A percentile compares a stretch with the other conserved stretches of the same genome.
Evolutionary conservation across 1,284 basidiomycete species (phyloP).

Genomic region (Hemileia vastatrix): DNA sequence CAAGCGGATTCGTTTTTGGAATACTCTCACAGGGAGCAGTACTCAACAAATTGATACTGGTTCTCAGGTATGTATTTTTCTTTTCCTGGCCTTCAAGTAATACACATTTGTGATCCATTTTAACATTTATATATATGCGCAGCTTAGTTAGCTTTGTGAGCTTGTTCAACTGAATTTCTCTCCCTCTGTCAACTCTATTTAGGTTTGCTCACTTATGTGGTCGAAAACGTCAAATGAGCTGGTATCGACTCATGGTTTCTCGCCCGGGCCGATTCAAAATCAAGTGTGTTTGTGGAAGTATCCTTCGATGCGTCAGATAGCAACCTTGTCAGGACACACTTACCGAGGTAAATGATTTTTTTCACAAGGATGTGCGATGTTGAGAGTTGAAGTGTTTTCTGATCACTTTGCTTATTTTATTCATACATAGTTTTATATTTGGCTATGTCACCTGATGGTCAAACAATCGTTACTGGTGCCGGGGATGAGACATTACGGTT

Average conservation of each 20-base stretch:
- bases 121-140: not conserved
- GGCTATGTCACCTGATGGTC: slow-evolving; percentile 82
- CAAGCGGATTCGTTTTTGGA: slow-evolving; percentile 97
- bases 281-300: slow-evolving; percentile 99
- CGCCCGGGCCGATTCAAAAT: slow-evolving; percentile 83
- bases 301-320: slow-evolving; percentile 82
- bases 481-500: slow-evolving; percentile 92
- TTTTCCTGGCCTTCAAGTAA: too few relatives aligned
- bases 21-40: slow-evolving; percentile 66
- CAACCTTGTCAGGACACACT: slow-evolving; percentile 86
- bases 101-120: too few relatives aligned
- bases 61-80: slow-evolving; percentile 53
- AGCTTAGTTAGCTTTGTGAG: not conserved
- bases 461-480: slow-evolving; percentile 95
- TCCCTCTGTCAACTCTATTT: slow-evolving; percentile 26
- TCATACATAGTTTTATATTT: slow-evolving; percentile 42
- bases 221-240: slow-evolving; percentile 86
- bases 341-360: slow-evolving; percentile 73
- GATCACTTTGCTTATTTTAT: slow-evolving; percentile 33
- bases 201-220: slow-evolving; percentile 93
- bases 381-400: too few relatives aligned
- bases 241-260: slow-evolving; percentile 95
- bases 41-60: slow-evolving; percentile 69
- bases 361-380: too few relatives aligned
- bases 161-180: not conserved